Base-by-base conservation (phyloP, 495 filamentous ascomycete genomes). In the Tuber microsphaerosporum region DNA sequence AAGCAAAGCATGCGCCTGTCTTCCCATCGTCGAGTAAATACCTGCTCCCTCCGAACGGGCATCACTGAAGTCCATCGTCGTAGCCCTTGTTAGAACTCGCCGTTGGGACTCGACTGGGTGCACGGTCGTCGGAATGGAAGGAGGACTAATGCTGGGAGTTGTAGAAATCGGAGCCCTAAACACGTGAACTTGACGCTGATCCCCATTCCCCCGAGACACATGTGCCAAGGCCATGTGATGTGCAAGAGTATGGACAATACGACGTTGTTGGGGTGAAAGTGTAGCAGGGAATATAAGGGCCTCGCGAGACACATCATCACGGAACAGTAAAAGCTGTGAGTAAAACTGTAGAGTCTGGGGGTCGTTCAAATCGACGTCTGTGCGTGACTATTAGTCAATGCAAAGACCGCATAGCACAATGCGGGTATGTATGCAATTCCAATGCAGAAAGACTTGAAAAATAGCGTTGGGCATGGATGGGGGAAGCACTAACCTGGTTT, bases 61-160 rank as follows among this genome's bases (percentile, higher is more conserved):
- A 83, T 97, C 95, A 79, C 92, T 93, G 85, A 99, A 99, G 84
- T 98, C 94, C 80, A 96, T 97, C n/a, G 95, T 99, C 45, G 95
- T 96, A 31, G 95, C 94, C 43, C 95, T 92, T 86, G 94, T 95
- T 46, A 99, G 86, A 20, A 89, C 91, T 45, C 94, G 92, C 73
- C 94, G 89, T 74, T 90, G 89, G 71, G 89, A 88, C 75, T 97
- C 93, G 73, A 88, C 87, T 26, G 89, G 88, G 71, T 92, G 91
- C 48, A 90, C 89, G 17, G 86, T 83, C 73, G 89, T 85, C 22
- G 89, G 87, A 81, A 92, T 87, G 48, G 86, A 84, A 34, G 86
- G 89, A 70, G 92, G 89, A 86, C 91, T 90, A 84, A 92, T 84
- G 83, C 89, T 87, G 39, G 82, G 82, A 82, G 82, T 83, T 71